A percentile compares a stretch with the other conserved stretches of the same genome.
These are phyloP conservation scores for Penicillium crustosum DNA, from an alignment of 2,329 filamentous ascomycete species.

Conservation along the genomic window DNA sequence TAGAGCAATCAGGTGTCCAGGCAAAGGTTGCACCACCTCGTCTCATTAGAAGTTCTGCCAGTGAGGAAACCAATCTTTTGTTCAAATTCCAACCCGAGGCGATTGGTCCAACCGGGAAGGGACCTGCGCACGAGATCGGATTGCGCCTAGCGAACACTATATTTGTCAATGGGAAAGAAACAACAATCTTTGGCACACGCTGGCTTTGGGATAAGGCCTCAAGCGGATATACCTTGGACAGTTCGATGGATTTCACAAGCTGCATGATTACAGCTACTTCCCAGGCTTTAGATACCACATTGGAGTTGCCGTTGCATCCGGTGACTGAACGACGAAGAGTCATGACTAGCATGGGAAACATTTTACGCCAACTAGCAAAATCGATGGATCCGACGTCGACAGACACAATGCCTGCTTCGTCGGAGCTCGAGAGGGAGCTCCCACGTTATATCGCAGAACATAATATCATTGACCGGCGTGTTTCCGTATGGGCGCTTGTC, in stretches of 20 bases:
- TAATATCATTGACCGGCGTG: constrained; percentile 36
- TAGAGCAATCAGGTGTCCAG: constrained; percentile 25
- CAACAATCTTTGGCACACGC: constrained; percentile 39
- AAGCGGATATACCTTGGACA: constrained; percentile 26
- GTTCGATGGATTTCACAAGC: constrained; percentile 31
- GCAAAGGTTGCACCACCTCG: constrained; percentile 32
- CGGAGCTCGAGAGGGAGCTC: constrained; percentile 43
- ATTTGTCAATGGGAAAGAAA: constrained; percentile 44
- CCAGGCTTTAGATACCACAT: constrained; percentile 17
- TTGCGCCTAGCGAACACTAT: constrained; percentile 45
- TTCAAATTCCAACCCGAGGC: constrained; percentile 25
- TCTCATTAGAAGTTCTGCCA: constrained; percentile 30
- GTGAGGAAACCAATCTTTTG: constrained; percentile 35
- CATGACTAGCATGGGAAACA: constrained; percentile 45
- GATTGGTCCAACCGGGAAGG: constrained; percentile 2
- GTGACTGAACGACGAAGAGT: constrained; percentile 41
- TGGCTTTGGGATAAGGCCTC: constrained; percentile 31
- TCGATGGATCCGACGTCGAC: constrained; percentile 28
- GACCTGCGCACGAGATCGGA: constrained; percentile 34
- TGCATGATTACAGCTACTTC: constrained; percentile 30
- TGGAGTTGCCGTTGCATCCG: constrained; percentile 37
- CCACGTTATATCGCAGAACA: constrained; percentile 42
- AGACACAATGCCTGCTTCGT: constrained; percentile 40
- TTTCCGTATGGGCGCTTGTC: constrained; percentile 46
- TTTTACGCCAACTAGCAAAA: constrained; percentile 42